Evolutionary conservation across 192 early-diverging fungal species (phyloP), one percentile per base, ranked within the genome.

Genomic region (Ambispora gerdemannii): DNA sequence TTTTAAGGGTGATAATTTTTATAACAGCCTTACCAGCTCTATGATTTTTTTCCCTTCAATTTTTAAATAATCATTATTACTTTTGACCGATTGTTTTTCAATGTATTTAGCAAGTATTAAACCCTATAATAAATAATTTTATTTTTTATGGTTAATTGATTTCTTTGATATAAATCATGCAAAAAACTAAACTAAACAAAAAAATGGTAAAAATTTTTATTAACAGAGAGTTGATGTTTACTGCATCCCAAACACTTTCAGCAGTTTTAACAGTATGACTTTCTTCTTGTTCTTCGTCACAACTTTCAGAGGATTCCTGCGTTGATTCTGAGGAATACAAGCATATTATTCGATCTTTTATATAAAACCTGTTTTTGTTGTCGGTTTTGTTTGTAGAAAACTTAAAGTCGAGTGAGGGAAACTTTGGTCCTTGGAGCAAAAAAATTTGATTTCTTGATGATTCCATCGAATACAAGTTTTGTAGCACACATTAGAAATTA

Each of bases 91-190:
- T 56, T 69, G 67, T 58, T 69, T 69, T 56, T 69, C 67, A 69
- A 69, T 27, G 25, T 30, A 69, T 55, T 69, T 69, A 20, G 67
- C 27, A 11, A 69, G 36, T 49, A 69, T 69, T 34, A 69, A 69
- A 56, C 67, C 34, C 67, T 69, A 34, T 51, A 31, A 30, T 13
- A 19, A 31, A 22, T 30, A 34, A 32, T 20, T 31, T 52, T 66
- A 31, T 31, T 22, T 28, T 17, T n/a, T 53, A n/a, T n/a, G n/a
- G n/a, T n/a, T n/a, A n/a, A n/a, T 24, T 22, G 34, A 33, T 35
- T 11, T 50, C 7, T 34, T 4, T 67, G 11, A 36, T 28, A 27
- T 58, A 22, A 1, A 1, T 27, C 53, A 13, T 27, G 55, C 13
- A 20, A 13, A 58, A 27, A 58, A 22, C 24, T 1, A 58, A 0